phyloP scores from a whole-genome alignment of 192 early-diverging fungal genomes.

The Podila minutissima region DNA sequence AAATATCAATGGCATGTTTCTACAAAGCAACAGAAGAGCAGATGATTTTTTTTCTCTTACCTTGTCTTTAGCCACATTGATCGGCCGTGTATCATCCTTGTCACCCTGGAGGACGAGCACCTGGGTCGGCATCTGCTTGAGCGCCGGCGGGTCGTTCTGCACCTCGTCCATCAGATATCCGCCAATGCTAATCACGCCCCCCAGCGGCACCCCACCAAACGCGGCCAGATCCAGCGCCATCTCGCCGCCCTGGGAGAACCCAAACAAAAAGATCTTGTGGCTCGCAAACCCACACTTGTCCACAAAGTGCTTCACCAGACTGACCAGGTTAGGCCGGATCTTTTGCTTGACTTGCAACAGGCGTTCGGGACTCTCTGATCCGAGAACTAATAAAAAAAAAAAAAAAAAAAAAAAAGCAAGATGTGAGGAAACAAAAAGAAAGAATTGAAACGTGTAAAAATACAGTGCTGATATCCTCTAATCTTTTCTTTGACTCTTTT shows the following conservation, averaged over 20 bases:
- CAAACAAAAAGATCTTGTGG: conserved; percentile 69
- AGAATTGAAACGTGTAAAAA: background rate
- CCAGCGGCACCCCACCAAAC: conserved; percentile 58
- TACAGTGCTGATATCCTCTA: background rate
- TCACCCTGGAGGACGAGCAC: conserved; percentile 71
- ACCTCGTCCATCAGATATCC: conserved; percentile 65
- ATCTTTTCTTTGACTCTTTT: no score
- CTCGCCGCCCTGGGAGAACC: conserved; percentile 79
- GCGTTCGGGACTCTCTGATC: conserved; percentile 48
- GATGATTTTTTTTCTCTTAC: conserved; percentile 9
- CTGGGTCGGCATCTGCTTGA: conserved; percentile 36
- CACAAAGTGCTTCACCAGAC: conserved; percentile 58
- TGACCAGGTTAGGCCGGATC: conserved; percentile 54
- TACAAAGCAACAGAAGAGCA: conserved; percentile 2
- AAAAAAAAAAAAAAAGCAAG: background rate
- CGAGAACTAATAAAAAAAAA: conserved; percentile 29
- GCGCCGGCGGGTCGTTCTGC: conserved; percentile 26
- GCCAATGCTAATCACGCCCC: conserved; percentile 68
- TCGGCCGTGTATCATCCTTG: conserved; percentile 57
- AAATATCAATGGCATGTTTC: no score
- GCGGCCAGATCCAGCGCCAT: conserved; percentile 73
- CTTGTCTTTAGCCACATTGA: conserved; percentile 51
- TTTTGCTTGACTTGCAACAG: conserved; percentile 53
- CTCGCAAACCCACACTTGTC: conserved; percentile 54
- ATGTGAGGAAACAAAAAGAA: background rate